phyloP scores from a whole-genome alignment of 2,329 filamentous ascomycete species.

The Harringtonia lauricola region DNA sequence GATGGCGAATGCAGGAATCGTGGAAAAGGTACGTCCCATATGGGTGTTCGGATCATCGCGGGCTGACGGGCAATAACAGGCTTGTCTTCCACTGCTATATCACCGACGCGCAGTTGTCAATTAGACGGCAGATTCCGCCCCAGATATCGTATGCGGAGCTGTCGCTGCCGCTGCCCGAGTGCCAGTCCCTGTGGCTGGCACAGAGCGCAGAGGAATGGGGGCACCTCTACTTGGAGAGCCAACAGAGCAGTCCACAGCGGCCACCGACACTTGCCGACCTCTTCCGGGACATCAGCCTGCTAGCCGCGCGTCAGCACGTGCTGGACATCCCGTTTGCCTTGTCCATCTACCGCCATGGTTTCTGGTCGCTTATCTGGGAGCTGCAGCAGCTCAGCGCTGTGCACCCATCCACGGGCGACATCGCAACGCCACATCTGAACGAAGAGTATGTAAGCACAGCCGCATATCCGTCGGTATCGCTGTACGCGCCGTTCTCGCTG shows the following conservation, averaged over 20 bases:
- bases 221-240: slow-evolving; percentile 35
- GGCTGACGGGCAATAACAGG: slow-evolving; percentile 17
- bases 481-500: background rate
- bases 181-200: slow-evolving; percentile 54
- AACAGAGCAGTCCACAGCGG: background rate
- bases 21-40: slow-evolving; percentile 44
- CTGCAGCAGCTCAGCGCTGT: slow-evolving; percentile 48
- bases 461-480: no score
- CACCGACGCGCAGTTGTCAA: slow-evolving; percentile 55
- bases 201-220: slow-evolving; percentile 55
- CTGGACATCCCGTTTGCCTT: slow-evolving; percentile 47
- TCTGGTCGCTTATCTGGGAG: slow-evolving; percentile 56
- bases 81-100: slow-evolving; percentile 55
- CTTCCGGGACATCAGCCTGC: slow-evolving; percentile 42
- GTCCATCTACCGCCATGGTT: slow-evolving; percentile 51
- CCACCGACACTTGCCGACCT: slow-evolving; percentile 43
- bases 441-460: no score
- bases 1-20: slow-evolving; percentile 53
- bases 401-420: slow-evolving; percentile 34
- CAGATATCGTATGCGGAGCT: slow-evolving; percentile 60
- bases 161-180: slow-evolving; percentile 52
- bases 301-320: slow-evolving; percentile 34
- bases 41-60: no score
- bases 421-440: no score
- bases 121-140: slow-evolving; percentile 53